phyloP scores from a whole-genome alignment of 1,284 basidiomycete species.

The Hymenochaete sp. region DNA sequence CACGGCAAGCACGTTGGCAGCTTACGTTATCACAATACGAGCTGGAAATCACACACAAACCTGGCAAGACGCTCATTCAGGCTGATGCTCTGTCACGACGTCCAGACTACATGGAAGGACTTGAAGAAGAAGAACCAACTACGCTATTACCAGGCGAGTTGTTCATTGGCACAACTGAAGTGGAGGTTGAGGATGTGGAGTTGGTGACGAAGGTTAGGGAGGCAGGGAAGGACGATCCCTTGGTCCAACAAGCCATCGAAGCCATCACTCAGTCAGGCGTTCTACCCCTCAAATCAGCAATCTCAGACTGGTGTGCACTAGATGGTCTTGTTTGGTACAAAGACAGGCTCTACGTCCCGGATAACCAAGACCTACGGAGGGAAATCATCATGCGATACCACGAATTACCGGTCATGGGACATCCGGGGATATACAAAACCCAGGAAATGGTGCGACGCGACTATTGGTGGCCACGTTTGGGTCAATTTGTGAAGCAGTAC shows the following conservation, averaged over 20 bases:
- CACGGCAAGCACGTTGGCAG: slow-evolving; percentile 39
- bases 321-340: slow-evolving; percentile 17
- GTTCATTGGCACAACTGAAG: slow-evolving; percentile 19
- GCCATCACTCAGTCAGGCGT: too few relatives aligned
- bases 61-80: slow-evolving; percentile 28
- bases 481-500: slow-evolving; percentile 26
- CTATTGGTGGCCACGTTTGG: slow-evolving; percentile 39
- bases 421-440: slow-evolving; percentile 35
- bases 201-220: neutral
- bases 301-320: slow-evolving; percentile 16
- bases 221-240: slow-evolving; percentile 28
- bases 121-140: slow-evolving; percentile 26
- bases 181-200: slow-evolving; percentile 14
- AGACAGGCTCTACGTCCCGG: slow-evolving; percentile 22
- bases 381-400: slow-evolving; percentile 25
- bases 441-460: slow-evolving; percentile 27
- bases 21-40: slow-evolving; percentile 29
- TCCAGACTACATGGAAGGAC: slow-evolving; percentile 27
- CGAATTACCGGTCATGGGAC: slow-evolving; percentile 28
- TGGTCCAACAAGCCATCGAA: too few relatives aligned
- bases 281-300: too few relatives aligned
- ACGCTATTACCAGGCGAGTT: slow-evolving; percentile 24
- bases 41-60: slow-evolving; percentile 31
- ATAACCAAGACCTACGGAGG: slow-evolving; percentile 18
- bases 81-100: slow-evolving; percentile 35